Base-by-base conservation (phyloP, 1,284 basidiomycete genomes). In the Rhodotorula sp. region DNA sequence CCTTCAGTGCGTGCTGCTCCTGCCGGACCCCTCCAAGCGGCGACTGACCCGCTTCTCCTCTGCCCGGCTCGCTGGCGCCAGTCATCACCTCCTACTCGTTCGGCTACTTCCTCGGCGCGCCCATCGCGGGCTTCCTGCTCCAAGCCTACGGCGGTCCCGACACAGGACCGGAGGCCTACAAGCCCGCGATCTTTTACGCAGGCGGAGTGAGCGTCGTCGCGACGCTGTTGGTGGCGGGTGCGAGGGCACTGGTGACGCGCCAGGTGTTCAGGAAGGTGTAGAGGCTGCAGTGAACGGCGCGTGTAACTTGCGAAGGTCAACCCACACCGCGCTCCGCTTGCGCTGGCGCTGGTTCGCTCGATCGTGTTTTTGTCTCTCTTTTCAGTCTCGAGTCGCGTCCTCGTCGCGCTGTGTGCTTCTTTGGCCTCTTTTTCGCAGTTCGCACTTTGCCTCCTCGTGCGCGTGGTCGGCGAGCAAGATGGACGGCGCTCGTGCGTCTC, bases 151-250 rank as follows among this genome's bases (percentile, higher is more conserved):
- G 68, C 24, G 73, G 70, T 0, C 39, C 68, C 5, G 47, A 56
- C 20, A 46, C 22, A 6, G 73, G 70, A 0, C 62, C 62, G 32
- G 51, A 24, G 27, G 68, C 70, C 0, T 72, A 70, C 61, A 46
- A 64, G 27, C 65, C 65, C 0, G 73, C 73, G 19, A 70, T 74
- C 39, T 62, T 72, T 24, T 74, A 68, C 29, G 46, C 62, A 0
- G 73, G 67, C 75, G 78, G 53, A 69, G 76, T 74, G 72, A 79
- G 63, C 74, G 76, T 64, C 73, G 75, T 53, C 71, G 76, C 62
- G 75, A 77, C 24, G 67, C 75, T 39, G 68, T 77, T 74, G 75
- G 78, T 72, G 70, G 73, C 32, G 68, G 79, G 55, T 72, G 79
- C 73, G 68, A 77, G 64, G 77, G 66, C 64, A 11, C 22, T 55